phyloP scores from a whole-genome alignment of 768 basidiomycete genomes.

The Austroboletus eburneus region DNA sequence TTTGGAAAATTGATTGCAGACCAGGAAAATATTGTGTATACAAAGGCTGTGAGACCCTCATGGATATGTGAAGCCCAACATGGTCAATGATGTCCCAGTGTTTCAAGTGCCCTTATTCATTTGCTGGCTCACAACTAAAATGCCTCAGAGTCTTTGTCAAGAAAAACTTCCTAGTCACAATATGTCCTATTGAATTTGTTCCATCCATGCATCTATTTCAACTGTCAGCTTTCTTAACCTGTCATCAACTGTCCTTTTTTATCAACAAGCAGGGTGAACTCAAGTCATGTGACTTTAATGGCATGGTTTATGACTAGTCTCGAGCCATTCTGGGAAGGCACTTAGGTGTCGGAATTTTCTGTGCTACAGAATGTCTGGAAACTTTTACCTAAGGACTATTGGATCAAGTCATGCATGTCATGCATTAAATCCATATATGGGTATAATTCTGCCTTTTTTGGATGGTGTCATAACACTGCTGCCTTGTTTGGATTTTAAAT shows the following conservation, averaged over 20 bases:
- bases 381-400: too few relatives aligned
- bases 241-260: constrained; percentile 36
- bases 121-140: too few relatives aligned
- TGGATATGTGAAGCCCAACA: constrained; percentile 19
- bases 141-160: not conserved
- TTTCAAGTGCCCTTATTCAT: not conserved
- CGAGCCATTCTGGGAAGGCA: not conserved
- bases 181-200: not conserved
- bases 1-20: constrained; percentile 19
- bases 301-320: constrained; percentile 34
- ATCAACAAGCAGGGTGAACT: constrained; percentile 24
- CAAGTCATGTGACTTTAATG: constrained; percentile 35
- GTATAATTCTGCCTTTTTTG: not conserved
- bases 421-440: not conserved
- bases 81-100: constrained; percentile 14
- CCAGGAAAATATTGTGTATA: not conserved
- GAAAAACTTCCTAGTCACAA: constrained; percentile 14
- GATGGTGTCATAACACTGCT: too few relatives aligned
- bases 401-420: not conserved
- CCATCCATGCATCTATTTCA: not conserved
- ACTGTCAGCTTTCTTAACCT: constrained; percentile 29
- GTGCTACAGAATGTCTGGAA: not conserved
- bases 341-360: not conserved
- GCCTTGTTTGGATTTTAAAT: too few relatives aligned
- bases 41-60: constrained; percentile 5